Evolutionary conservation across 805 yeast species (phyloP), one percentile per base, ranked within the genome.

Genomic region (Pichia californica): DNA sequence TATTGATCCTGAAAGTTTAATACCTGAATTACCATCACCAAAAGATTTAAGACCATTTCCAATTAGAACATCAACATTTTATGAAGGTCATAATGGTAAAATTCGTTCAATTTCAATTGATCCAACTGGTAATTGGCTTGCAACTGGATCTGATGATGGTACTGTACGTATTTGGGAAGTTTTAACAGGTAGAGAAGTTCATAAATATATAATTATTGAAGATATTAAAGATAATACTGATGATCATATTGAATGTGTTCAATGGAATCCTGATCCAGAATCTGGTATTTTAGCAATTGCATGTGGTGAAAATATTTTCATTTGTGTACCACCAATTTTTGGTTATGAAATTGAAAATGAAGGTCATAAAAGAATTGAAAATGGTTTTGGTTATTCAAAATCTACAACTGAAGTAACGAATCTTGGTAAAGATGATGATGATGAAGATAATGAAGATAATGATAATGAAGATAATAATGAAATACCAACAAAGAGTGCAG

Each of bases 71-170:
- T 83, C 97, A 3, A 88, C 95, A 5, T 66, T 79, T 2, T 91
- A 78, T 62, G 73, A 73, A 48, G 99, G 99, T 26, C 99, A 91
- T 61, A 67, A 68, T 34, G 95, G 83, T 35, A 81, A 81, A 56
- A 81, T 93, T 39, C 81, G 99, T 62, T 73, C 91, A 2, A 58
- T 93, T 25, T 77, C 89, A 8, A 75, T 91, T 38, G 95, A 91
- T 60, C 95, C 96, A 40, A 71, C 80, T 27, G 99, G 99, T 5
- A 71, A 83, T 54, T 93, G 96, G 93, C 70, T 93, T 44, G 99
- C 99, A 18, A 93, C 99, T 4, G 99, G 97, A 46, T 85, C 95
- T 15, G 98, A 93, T 61, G 99, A 93, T 61, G 98, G 98, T 43
- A 76, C 89, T 15, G 89, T 93, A 7, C 76, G 96, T 54, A 74